Percentiles rank a stretch among this genome's conserved stretches.
Evolutionary conservation across 495 filamentous ascomycete genomes (phyloP).

Genomic region (Thermothielavioides terrestris): DNA sequence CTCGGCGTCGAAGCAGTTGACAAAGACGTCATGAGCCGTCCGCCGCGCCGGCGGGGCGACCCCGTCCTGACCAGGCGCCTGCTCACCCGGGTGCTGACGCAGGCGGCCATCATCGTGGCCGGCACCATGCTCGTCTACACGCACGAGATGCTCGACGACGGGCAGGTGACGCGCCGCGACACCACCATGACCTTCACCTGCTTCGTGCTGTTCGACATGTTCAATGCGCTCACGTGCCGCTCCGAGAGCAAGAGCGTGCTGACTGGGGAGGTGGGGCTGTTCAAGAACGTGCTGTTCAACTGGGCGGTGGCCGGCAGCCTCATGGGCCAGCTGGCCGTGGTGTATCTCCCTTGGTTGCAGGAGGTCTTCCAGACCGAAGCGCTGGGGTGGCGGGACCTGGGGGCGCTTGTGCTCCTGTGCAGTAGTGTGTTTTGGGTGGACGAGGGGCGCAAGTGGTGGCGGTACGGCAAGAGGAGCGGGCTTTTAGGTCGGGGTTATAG

Average conservation of each 20-base stretch:
- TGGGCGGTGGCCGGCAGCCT: conserved; percentile 81
- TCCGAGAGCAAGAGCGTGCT: conserved; percentile 85
- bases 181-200: conserved; percentile 99
- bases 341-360: conserved; percentile 90
- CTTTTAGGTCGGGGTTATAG: conserved; percentile 38
- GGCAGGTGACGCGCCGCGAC: conserved; percentile 79
- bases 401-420: conserved; percentile 60
- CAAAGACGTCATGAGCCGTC: conserved; percentile 85
- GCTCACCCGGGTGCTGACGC: conserved; percentile 77
- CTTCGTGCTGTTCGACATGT: conserved; percentile 99
- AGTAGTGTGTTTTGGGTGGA: conserved; percentile 93
- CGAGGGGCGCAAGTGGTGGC: conserved; percentile 73
- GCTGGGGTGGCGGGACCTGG: conserved; percentile 60
- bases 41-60: conserved; percentile 74
- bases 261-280: conserved; percentile 71
- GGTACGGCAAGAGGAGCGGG: conserved; percentile 35
- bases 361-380: conserved; percentile 93
- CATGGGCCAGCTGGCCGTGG: conserved; percentile 76
- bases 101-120: conserved; percentile 77
- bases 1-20: conserved; percentile 94
- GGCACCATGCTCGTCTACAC: conserved; percentile 88
- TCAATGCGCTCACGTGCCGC: conserved; percentile 89
- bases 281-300: conserved; percentile 90
- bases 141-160: conserved; percentile 75
- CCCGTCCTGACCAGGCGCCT: conserved; percentile 78